Evolutionary conservation across 2,329 filamentous ascomycete genomes (phyloP), one percentile per base, ranked within the genome.

Genomic region (Ascochyta koolunga): DNA sequence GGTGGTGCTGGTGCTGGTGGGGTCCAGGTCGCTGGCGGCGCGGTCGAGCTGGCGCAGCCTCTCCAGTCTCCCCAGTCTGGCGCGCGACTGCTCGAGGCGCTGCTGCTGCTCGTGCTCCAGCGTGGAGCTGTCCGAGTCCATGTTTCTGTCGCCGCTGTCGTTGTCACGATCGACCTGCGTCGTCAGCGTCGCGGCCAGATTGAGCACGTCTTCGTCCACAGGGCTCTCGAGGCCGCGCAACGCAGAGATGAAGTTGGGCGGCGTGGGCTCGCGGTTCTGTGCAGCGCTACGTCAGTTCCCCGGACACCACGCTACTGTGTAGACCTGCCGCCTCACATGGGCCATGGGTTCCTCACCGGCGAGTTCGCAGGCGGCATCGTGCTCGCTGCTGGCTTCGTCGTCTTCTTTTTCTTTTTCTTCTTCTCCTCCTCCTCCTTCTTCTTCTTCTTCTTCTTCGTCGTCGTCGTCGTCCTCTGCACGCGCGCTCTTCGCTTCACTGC

Each of bases 111-210:
- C 62, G 58, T 70, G 68, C 36, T 73, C 69, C 42, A 77, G 33
- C 16, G 27, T 74, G 42, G 74, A 56, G 45, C 56, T 33, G n/a
- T 29, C 27, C 7, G 13, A 13, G 40, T 61, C 71, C 49, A 73
- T 76, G 55, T 81, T 76, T 6, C 29, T 8, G 62, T 78, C 78
- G 49, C 73, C 76, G 56, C 79, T 74, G 58, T 78, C 78, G 35
- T 13, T 9, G 16, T 21, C 35, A 9, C 10, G n/a, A 37, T 73
- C 76, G 57, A 73, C 72, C 52, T 74, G 71, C 15, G 74, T 78
- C 51, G 76, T 78, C 32, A 82, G 72, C 39, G 80, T 82, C 35
- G 78, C 70, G 45, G 81, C 79, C 52, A 82, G 74, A 61, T 82
- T 78, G 48, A 80, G 75, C 33, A 69, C 66, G 54, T 65, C 61